Base-by-base conservation (phyloP, 495 filamentous ascomycete genomes). In the Collariella sp. region DNA sequence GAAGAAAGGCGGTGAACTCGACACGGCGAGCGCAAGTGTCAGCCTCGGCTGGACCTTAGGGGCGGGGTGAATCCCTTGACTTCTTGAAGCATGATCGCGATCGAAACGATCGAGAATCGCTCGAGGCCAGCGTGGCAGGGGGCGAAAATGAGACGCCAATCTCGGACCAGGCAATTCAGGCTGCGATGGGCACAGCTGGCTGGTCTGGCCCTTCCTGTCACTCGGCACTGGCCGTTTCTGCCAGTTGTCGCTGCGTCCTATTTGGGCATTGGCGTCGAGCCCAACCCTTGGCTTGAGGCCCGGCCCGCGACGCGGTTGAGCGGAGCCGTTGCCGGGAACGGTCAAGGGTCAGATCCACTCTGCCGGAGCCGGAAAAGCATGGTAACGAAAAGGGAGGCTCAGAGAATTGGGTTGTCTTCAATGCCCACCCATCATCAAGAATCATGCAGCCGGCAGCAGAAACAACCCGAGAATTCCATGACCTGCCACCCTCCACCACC, bases 281-380 rank as follows among this genome's bases (percentile, higher is more conserved):
- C 59, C 55, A 58, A 62, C 23, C 15, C 59, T 62, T 62, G 59
- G 59, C 59, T 52, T 26, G 48, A 45, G 56, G 52, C 18, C 41
- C 55, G 59, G 55, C 47, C 59, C 55, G 55, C 33, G 42, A 60
- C 58, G 50, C 50, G 50, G 54, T 51, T 61, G 58, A 53, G 29
- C 43, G 41, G 41, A 40, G 39, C 46, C 39, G 41, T 24, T 44
- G 49, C 31, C 45, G 31, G 44, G 55, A 20, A 16, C 5, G 24
- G 26, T 22, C 41, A 26, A 43, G 39, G 46, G 56, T 49, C 33
- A 48, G 50, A 52, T 50, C 58, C 58, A 61, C 46, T 34, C 39
- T 34, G 47, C 50, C 58, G 54, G 58, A 45, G 46, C 58, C 50
- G 58, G 15, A n/a, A n/a, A n/a, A n/a, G n/a, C n/a, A n/a, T n/a